Evolutionary conservation across 2,329 filamentous ascomycete genomes (phyloP).

Genomic region (Neofusicoccum sp.): DNA sequence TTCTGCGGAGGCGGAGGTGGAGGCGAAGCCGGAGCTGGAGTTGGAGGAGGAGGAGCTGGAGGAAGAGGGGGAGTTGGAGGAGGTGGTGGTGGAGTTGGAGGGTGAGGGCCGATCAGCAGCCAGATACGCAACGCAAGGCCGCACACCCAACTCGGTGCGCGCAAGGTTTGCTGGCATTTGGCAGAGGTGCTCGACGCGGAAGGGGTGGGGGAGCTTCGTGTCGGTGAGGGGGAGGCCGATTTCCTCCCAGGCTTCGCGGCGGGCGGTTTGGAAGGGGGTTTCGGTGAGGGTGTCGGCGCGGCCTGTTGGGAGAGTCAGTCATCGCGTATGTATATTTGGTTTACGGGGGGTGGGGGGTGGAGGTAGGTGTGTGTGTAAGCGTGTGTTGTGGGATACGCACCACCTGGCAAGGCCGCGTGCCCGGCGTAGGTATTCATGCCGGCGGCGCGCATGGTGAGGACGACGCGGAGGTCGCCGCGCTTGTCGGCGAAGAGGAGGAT

Average conservation of each 20-base stretch:
- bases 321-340: too few relatives aligned
- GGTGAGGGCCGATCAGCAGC: slow-evolving; percentile 32
- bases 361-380: too few relatives aligned
- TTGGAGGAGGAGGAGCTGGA: slow-evolving; percentile 35
- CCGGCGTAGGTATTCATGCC: slow-evolving; percentile 70
- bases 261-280: slow-evolving; percentile 74
- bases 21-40: slow-evolving; percentile 38
- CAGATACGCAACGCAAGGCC: slow-evolving; percentile 64
- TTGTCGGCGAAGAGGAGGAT: slow-evolving; percentile 86
- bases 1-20: slow-evolving; percentile 48
- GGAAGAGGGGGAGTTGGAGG: neutral
- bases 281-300: slow-evolving; percentile 56
- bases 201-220: slow-evolving; percentile 70
- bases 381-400: too few relatives aligned
- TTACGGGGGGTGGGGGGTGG: slow-evolving; percentile 33
- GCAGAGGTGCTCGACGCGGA: slow-evolving; percentile 85
- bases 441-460: slow-evolving; percentile 64
- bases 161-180: slow-evolving; percentile 66
- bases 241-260: slow-evolving; percentile 89
- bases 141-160: slow-evolving; percentile 53
- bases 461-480: slow-evolving; percentile 72
- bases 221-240: slow-evolving; percentile 79
- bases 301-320: neutral
- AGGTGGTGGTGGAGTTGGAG: slow-evolving; percentile 18
- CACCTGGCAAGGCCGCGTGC: slow-evolving; percentile 84